phyloP scores from a whole-genome alignment of 2,329 filamentous ascomycete species.

The Hypoxylon sp. region DNA sequence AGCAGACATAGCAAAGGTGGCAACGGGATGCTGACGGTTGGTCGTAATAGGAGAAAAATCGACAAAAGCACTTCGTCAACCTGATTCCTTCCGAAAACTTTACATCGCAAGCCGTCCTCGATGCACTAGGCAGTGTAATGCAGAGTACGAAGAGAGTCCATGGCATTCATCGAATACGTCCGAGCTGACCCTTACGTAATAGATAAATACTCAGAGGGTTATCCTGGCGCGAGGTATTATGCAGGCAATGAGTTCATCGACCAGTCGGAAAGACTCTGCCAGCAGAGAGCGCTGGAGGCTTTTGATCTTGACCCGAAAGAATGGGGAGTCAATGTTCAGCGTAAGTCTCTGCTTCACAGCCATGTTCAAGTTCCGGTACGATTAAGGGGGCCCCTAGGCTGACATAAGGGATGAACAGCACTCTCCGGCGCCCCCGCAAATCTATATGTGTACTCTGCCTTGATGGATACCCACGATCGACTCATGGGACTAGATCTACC shows the following conservation, averaged over 20 bases:
- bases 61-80: slow-evolving; percentile 99
- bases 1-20: slow-evolving; percentile 1
- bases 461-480: slow-evolving; percentile 92
- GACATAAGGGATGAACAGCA: slow-evolving; percentile 61
- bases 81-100: slow-evolving; percentile 96
- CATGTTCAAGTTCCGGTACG: neutral
- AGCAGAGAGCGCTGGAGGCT: slow-evolving; percentile 87
- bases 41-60: slow-evolving; percentile 82
- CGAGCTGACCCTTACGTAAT: slow-evolving; percentile 51
- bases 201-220: slow-evolving; percentile 99
- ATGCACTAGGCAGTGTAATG: slow-evolving; percentile 94
- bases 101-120: slow-evolving; percentile 90
- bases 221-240: slow-evolving; percentile 95
- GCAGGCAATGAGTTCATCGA: slow-evolving; percentile 98
- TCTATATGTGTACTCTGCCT: slow-evolving; percentile 93
- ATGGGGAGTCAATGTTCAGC: slow-evolving; percentile 97
- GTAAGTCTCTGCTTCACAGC: slow-evolving; percentile 64
- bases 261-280: slow-evolving; percentile 87
- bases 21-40: slow-evolving; percentile 19
- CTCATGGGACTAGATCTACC: slow-evolving; percentile 98
- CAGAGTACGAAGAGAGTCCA: slow-evolving; percentile 74
- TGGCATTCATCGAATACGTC: neutral
- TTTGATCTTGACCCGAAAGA: slow-evolving; percentile 86
- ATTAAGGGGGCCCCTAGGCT: slow-evolving; percentile 4
- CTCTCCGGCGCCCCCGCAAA: slow-evolving; percentile 82